A percentile compares a stretch with the other conserved stretches of the same genome.
Conservation (phyloP, 345 rosid species). For the Aethionema arabicum region DNA sequence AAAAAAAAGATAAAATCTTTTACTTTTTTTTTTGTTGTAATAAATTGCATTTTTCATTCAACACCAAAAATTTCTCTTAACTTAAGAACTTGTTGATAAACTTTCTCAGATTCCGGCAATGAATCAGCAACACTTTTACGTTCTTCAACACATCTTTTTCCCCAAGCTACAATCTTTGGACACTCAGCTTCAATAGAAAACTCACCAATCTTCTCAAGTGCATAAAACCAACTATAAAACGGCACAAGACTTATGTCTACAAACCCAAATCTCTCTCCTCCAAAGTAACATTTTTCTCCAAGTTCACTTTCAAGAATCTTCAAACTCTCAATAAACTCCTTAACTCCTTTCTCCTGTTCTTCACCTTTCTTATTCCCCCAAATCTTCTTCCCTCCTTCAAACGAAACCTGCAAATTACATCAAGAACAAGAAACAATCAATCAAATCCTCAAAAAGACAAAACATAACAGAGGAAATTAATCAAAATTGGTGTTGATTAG, state of each 20-base stretch:
- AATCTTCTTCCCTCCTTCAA: constrained; percentile 33
- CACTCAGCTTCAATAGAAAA: constrained; percentile 37
- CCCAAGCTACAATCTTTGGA: constrained; percentile 40
- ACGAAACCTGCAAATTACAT: constrained; percentile 29
- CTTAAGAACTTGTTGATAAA: constrained; percentile 37
- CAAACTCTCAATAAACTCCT: constrained; percentile 33
- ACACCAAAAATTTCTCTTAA: constrained; percentile 35
- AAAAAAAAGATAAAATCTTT: neutral
- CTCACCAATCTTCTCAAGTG: constrained; percentile 33
- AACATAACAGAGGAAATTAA: constrained; percentile 3
- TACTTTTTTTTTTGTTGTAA: too few relatives aligned
- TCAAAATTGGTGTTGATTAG: neutral
- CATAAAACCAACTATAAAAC: constrained; percentile 39
- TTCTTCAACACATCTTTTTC: constrained; percentile 32
- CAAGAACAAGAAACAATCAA: too few relatives aligned
- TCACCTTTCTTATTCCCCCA: constrained; percentile 41
- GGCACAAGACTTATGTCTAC: constrained; percentile 40
- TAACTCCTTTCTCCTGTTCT: constrained; percentile 36
- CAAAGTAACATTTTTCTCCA: constrained; percentile 36
- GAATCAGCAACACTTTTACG: constrained; percentile 33
- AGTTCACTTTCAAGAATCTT: constrained; percentile 40
- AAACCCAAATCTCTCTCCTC: constrained; percentile 36
- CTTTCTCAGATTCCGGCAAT: constrained; percentile 36
- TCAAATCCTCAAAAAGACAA: too few relatives aligned
- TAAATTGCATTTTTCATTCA: constrained; percentile 27